Percentiles rank a stretch among this genome's conserved stretches.
Evolutionary conservation across 1,284 basidiomycete species (phyloP).

Genomic region (Cryptococcus sp.): DNA sequence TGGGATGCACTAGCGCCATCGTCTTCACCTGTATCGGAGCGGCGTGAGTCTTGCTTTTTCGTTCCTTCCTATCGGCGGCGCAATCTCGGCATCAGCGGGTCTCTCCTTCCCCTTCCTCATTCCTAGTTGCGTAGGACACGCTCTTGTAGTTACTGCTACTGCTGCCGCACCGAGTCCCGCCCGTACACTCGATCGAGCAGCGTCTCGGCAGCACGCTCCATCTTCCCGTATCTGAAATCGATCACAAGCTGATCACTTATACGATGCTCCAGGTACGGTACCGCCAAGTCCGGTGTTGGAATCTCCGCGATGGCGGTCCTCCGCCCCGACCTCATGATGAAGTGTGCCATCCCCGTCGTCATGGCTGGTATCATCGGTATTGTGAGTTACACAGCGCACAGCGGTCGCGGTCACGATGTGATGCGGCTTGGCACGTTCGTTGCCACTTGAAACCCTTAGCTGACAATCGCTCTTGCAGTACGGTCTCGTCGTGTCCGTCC

Average conservation of each 20-base stretch:
- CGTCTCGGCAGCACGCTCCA: no score
- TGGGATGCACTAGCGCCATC: conserved; percentile 96
- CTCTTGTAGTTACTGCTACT: no score
- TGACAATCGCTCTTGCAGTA: conserved; percentile 57
- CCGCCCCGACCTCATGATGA: conserved; percentile 92
- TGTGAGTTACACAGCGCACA: conserved; percentile 36
- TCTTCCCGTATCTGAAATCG: background rate
- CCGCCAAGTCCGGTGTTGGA: conserved; percentile 98
- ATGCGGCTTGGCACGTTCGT: no score
- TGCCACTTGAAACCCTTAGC: background rate
- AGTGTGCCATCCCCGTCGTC: conserved; percentile 93
- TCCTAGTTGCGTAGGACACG: no score
- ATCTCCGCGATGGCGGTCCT: conserved; percentile 98
- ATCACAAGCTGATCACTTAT: background rate
- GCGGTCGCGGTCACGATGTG: background rate
- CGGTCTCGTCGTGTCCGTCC: conserved; percentile 88
- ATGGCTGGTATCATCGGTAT: conserved; percentile 99
- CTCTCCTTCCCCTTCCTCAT: no score
- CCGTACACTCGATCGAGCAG: no score
- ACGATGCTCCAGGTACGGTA: conserved; percentile 63
- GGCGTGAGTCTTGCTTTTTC: conserved; percentile 40
- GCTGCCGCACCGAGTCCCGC: no score
- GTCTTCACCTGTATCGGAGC: conserved; percentile 81
- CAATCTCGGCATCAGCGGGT: background rate
- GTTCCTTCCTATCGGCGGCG: background rate